A percentile compares a stretch with the other conserved stretches of the same genome.
phyloP scores from a whole-genome alignment of 306 rosid genomes.

The Cucumis sativus region DNA sequence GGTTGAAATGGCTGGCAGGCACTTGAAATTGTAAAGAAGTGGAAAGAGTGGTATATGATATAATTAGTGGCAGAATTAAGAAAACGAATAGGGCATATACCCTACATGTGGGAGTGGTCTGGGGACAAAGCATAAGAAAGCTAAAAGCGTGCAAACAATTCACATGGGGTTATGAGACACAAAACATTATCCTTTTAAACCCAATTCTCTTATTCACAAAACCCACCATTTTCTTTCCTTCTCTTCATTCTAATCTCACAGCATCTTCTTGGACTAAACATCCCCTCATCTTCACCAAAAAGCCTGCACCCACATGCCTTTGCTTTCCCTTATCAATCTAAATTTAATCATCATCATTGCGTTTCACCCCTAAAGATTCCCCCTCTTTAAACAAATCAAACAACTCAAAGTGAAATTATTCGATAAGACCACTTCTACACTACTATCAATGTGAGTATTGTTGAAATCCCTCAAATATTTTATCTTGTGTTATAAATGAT shows the following conservation, averaged over 20 bases:
- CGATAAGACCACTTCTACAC: too few species aligned
- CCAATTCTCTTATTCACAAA: constrained; percentile 15
- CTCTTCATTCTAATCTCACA: not conserved
- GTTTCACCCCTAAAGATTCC: not conserved
- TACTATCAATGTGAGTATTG: too few species aligned
- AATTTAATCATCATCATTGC: not conserved
- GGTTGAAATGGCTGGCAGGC: not conserved
- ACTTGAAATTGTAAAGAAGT: not conserved
- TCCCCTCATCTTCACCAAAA: not conserved
- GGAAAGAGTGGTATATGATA: not conserved
- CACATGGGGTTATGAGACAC: constrained; percentile 46
- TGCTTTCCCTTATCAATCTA: not conserved
- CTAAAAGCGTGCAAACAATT: constrained; percentile 43
- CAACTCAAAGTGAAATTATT: too few species aligned
- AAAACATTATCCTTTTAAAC: constrained; percentile 20
- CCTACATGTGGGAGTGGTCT: constrained; percentile 70
- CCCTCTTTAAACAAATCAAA: not conserved
- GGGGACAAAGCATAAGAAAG: constrained; percentile 51
- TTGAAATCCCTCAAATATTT: too few species aligned
- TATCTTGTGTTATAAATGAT: too few species aligned
- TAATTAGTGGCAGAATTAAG: constrained; percentile 20
- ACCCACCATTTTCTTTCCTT: constrained; percentile 9
- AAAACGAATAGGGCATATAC: constrained; percentile 22
- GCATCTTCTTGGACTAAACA: not conserved
- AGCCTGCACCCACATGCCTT: constrained; percentile 9